phyloP scores from a whole-genome alignment of 139 green algal species.

The Gonium pectorale region DNA sequence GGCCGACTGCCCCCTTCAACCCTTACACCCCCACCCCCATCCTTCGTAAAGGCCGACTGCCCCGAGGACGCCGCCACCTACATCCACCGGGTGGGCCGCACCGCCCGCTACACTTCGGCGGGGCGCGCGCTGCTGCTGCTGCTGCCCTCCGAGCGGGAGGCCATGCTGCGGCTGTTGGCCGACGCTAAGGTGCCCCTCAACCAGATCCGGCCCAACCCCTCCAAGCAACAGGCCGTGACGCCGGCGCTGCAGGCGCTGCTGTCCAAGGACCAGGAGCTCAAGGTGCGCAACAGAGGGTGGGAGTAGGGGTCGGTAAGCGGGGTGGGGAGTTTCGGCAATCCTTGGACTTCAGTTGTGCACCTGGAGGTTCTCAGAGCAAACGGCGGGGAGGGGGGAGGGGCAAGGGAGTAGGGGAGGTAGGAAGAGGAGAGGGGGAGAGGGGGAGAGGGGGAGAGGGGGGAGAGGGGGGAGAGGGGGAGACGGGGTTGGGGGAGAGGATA shows the following conservation, averaged over 20 bases:
- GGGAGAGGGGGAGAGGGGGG: too few relatives aligned
- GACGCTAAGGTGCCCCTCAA: conserved; percentile 88
- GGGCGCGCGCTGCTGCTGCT: conserved; percentile 88
- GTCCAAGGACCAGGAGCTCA: conserved; percentile 89
- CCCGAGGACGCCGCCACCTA: conserved; percentile 94
- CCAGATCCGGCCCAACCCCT: conserved; percentile 83
- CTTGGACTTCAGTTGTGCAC: too few relatives aligned
- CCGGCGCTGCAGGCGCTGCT: conserved; percentile 87
- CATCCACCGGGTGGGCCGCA: conserved; percentile 89
- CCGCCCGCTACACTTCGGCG: conserved; percentile 63
- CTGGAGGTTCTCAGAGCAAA: too few relatives aligned
- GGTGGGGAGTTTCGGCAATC: not conserved
- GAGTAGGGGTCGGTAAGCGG: not conserved
- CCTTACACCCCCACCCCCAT: not conserved
- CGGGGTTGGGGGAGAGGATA: too few relatives aligned
- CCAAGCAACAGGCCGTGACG: conserved; percentile 79
- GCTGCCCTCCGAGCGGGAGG: conserved; percentile 75
- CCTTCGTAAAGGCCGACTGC: conserved; percentile 83
- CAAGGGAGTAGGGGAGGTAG: too few relatives aligned
- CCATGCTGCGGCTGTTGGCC: conserved; percentile 74
- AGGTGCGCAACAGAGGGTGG: conserved; percentile 56
- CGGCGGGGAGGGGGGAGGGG: too few relatives aligned
- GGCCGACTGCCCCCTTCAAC: not conserved
- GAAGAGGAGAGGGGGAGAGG: too few relatives aligned
- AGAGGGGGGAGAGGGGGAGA: too few relatives aligned